Conservation (phyloP, 2,329 filamentous ascomycete genomes). For the Stagonosporopsis vannaccii region DNA sequence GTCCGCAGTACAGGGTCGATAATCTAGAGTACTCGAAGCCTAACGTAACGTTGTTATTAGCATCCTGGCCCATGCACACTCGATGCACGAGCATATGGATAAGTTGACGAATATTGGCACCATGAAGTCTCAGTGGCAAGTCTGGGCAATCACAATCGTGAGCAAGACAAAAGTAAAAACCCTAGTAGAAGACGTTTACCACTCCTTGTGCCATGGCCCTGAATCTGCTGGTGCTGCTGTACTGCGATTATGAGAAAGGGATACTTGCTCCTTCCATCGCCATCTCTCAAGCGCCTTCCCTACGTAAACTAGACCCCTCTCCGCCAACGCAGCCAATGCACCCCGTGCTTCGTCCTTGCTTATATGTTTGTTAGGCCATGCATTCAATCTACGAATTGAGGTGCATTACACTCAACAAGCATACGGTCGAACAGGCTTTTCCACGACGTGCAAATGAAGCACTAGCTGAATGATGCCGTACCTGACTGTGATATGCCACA, state of each 20-base stretch:
- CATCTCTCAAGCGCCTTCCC: neutral
- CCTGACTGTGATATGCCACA: neutral
- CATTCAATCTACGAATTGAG: neutral
- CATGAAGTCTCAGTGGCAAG: too few relatives aligned
- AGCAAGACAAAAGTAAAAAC: too few relatives aligned
- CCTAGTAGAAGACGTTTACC: too few relatives aligned
- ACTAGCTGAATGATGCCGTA: neutral
- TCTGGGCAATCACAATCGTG: too few relatives aligned
- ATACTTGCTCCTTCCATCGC: neutral
- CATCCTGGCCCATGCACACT: neutral
- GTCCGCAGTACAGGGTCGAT: too few relatives aligned
- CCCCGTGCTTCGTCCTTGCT: neutral
- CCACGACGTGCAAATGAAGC: neutral
- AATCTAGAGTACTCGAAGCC: neutral
- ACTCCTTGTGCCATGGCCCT: neutral
- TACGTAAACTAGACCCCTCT: neutral
- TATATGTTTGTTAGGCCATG: too few relatives aligned
- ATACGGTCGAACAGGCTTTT: neutral
- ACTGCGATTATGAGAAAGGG: neutral
- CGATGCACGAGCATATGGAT: neutral
- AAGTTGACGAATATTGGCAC: too few relatives aligned
- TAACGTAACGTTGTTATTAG: neutral
- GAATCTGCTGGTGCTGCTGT: neutral
- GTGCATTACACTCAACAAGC: neutral
- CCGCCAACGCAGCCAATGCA: neutral